A percentile compares a stretch with the other conserved stretches of the same genome.
Evolutionary conservation across 129 eudicot genomes (phyloP).

Genomic region (Apium graveolens): DNA sequence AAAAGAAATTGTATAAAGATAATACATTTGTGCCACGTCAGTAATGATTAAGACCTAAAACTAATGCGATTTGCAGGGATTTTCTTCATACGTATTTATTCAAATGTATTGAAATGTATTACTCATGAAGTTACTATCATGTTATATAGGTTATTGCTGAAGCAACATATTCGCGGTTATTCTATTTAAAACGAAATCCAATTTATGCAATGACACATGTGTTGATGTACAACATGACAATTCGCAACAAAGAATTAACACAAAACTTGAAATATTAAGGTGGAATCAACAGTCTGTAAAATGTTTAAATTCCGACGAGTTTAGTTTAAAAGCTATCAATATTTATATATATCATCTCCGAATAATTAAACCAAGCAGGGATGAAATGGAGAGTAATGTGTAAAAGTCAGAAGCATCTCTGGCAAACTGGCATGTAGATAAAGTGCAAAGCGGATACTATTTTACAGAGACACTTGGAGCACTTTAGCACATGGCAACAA

Average conservation of each 20-base stretch:
- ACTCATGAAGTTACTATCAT: not conserved
- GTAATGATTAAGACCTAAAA: not conserved
- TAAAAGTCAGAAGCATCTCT: not conserved
- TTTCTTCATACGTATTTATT: not conserved
- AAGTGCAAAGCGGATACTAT: not conserved
- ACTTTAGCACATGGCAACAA: slow-evolving; percentile 8
- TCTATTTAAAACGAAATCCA: not conserved
- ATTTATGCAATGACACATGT: not conserved
- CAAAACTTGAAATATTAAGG: not conserved
- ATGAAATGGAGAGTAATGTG: not conserved
- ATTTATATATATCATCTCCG: not conserved
- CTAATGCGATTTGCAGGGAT: not conserved
- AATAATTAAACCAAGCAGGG: not conserved
- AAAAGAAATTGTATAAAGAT: not conserved
- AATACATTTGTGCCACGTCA: not conserved
- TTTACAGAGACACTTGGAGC: not conserved
- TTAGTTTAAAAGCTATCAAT: not conserved
- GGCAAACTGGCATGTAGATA: not conserved
- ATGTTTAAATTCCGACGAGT: not conserved
- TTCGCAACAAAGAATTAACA: not conserved
- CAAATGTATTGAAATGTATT: not conserved
- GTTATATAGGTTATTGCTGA: not conserved
- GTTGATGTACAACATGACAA: not conserved
- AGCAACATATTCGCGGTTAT: not conserved
- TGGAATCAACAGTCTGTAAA: not conserved